Evolutionary conservation across 176 grass and related monocot genomes (phyloP), one percentile per base, ranked within the genome.

Genomic region (Raddia guianensis): DNA sequence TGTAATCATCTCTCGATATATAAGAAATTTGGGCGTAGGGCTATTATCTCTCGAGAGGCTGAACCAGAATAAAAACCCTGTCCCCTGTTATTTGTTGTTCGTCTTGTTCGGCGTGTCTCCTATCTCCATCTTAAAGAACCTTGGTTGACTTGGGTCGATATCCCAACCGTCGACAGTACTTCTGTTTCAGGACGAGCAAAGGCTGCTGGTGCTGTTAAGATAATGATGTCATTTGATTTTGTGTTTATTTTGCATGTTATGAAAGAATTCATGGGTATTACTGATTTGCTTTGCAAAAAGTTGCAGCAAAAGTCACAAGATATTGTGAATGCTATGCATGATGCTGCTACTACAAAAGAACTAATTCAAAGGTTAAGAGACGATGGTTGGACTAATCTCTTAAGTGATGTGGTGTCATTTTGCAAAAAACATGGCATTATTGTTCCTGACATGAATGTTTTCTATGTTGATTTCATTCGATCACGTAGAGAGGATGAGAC

Each of bases 271-370:
- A 75, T 46, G 27, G 55, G 73, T 60, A 60, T 75, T 44, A 75
- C 55, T 1, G 40, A 75, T 40, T n/a, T 75, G 16, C 40, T 61
- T 14, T 75, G 73, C 40, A 20, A 75, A n/a, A 75, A 75, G 40
- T 75, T 75, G 9, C 54, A 76, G 20, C 19, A 76, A 0, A 76
- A 76, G 18, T 76, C 73, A 9, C 55, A 75, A 47, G 40, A 76
- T 63, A 62, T 76, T 33, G 57, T 46, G n/a, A 76, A 76, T 49
- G 57, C 11, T 49, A 76, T 62, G 19, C 12, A 63, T 49, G 56
- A 48, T 4, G 44, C 62, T 49, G 20, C 40, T 8, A 76, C 74
- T 8, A 76, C 57, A 62, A 76, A 62, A 34, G 1, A 32, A 47
- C 2, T 76, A 14, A 61, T 76, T 76, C 55, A 46, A 10, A 50